phyloP scores from a whole-genome alignment of 129 eudicot genomes.

The Lactuca sativa region DNA sequence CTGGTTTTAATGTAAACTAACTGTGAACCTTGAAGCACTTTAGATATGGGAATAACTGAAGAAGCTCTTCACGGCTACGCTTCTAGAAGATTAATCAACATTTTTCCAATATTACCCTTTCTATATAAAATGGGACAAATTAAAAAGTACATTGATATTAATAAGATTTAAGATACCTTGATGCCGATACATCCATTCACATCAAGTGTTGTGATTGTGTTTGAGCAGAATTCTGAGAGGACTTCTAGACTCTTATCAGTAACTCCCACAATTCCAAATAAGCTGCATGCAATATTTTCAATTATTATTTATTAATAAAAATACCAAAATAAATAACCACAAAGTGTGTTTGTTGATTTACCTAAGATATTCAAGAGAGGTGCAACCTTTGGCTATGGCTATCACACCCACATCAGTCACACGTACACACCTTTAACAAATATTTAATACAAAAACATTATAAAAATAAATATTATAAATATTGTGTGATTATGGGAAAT shows the following conservation, averaged over 20 bases:
- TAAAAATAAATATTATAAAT: not conserved
- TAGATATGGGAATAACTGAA: constrained; percentile 66
- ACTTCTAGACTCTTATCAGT: constrained; percentile 79
- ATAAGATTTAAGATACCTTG: constrained; percentile 46
- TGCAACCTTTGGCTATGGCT: constrained; percentile 82
- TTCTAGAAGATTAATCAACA: constrained; percentile 44
- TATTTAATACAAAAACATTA: constrained; percentile 1
- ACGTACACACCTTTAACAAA: constrained; percentile 71
- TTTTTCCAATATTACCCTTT: not conserved
- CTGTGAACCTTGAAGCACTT: constrained; percentile 85
- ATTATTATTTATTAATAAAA: constrained; percentile 1
- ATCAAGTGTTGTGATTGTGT: constrained; percentile 77
- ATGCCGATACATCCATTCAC: constrained; percentile 95
- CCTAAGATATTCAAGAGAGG: constrained; percentile 86
- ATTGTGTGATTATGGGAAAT: constrained; percentile 11
- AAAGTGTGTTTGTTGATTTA: constrained; percentile 24
- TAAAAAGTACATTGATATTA: not conserved
- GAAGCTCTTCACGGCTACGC: constrained; percentile 77
- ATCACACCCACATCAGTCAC: constrained; percentile 79
- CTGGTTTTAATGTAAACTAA: constrained; percentile 10
- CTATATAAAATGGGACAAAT: no score
- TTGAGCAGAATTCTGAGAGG: constrained; percentile 61
- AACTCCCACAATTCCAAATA: constrained; percentile 95
- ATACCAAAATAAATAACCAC: not conserved
- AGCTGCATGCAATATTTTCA: constrained; percentile 66